These are phyloP conservation scores for Blumeria hordei DNA, from an alignment of 2,329 filamentous ascomycete species.

Conservation along the genomic window DNA sequence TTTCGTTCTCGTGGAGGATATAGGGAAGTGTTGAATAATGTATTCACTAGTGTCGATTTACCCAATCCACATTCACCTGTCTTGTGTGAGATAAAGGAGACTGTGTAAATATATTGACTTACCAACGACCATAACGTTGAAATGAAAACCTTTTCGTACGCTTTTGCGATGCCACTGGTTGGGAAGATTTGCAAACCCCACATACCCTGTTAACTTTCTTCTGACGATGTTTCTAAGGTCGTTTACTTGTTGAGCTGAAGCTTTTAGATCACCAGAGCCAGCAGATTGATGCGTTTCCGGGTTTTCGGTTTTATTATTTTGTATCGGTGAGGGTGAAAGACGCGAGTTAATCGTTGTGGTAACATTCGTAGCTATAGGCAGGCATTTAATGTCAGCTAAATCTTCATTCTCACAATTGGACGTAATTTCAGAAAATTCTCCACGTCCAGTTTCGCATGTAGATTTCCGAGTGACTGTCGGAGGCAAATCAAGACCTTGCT, in stretches of 20 bases:
- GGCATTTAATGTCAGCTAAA: constrained; percentile 15
- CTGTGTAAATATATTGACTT: constrained; percentile 20
- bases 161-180: constrained; percentile 99
- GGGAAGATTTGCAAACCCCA: constrained; percentile 93
- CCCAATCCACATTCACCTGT: constrained; percentile 94
- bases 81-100: constrained; percentile 5
- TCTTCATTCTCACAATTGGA: constrained; percentile 11
- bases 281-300: constrained; percentile 14
- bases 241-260: constrained; percentile 16
- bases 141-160: constrained; percentile 99
- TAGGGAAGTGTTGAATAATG: constrained; percentile 95
- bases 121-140: constrained; percentile 99
- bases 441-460: neutral
- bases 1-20: constrained; percentile 98
- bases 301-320: constrained; percentile 12
- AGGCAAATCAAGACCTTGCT: neutral
- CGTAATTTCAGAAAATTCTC: neutral
- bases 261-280: constrained; percentile 15
- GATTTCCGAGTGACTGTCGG: neutral
- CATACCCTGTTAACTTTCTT: constrained; percentile 93
- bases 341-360: constrained; percentile 12
- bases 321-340: constrained; percentile 11
- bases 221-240: constrained; percentile 62
- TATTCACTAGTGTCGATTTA: constrained; percentile 98
- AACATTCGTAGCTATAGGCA: constrained; percentile 15